phyloP scores from a whole-genome alignment of 208 protist genomes.

The Tritrichomonas foetus region DNA sequence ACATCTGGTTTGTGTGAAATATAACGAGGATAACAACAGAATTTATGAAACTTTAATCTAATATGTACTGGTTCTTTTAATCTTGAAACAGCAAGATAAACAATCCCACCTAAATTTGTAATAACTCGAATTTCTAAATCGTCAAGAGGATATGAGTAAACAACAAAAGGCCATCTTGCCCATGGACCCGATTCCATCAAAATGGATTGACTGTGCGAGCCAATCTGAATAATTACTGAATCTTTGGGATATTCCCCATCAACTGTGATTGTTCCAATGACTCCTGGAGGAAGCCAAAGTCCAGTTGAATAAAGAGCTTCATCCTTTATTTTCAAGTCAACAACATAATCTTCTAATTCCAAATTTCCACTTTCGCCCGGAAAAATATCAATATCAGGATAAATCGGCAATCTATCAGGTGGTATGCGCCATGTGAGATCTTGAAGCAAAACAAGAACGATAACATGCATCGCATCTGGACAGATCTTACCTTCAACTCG shows the following conservation, averaged over 20 bases:
- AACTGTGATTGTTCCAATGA: neutral
- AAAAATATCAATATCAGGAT: neutral
- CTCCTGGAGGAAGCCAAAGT: neutral
- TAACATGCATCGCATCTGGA: neutral
- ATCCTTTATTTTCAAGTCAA: neutral
- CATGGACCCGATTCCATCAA: neutral
- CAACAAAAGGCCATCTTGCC: neutral
- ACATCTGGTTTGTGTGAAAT: neutral
- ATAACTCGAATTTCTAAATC: neutral
- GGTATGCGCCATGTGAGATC: neutral
- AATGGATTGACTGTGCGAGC: neutral
- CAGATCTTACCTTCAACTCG: neutral
- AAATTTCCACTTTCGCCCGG: neutral
- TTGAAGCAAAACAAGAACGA: neutral
- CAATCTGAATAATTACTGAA: neutral
- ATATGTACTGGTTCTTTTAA: neutral
- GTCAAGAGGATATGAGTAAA: neutral
- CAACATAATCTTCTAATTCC: too few species aligned
- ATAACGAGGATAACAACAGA: neutral
- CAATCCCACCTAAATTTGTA: neutral
- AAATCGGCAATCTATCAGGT: too few species aligned
- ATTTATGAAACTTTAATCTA: too few species aligned
- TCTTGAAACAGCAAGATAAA: neutral
- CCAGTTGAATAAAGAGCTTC: neutral
- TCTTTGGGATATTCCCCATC: neutral